Percentiles rank a stretch among this genome's conserved stretches.
Conservation (phyloP, 176 grass and related monocot genomes). For the Aegilops longissima region DNA sequence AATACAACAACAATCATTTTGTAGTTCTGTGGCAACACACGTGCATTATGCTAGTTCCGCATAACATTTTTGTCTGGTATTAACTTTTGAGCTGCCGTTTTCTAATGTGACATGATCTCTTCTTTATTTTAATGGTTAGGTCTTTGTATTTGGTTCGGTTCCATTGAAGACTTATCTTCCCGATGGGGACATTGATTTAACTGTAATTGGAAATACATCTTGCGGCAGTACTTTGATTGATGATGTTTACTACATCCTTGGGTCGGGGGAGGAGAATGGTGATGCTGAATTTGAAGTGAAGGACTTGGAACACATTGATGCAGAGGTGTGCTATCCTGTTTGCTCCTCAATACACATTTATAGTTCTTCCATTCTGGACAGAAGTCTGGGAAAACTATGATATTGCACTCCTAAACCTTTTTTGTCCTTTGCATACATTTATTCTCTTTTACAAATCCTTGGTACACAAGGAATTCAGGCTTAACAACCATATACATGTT, state of each 20-base stretch:
- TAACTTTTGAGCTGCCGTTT: not conserved
- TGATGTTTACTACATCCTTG: constrained; percentile 57
- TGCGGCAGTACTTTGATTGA: constrained; percentile 45
- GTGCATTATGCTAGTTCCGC: too few species aligned
- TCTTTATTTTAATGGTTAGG: constrained; percentile 40
- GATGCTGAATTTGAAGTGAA: constrained; percentile 72
- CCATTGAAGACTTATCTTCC: constrained; percentile 96
- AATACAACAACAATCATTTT: too few species aligned
- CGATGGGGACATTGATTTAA: constrained; percentile 95
- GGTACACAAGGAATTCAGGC: not conserved
- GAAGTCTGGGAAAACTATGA: not conserved
- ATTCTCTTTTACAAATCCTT: not conserved
- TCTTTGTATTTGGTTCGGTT: constrained; percentile 84
- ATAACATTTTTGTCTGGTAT: not conserved
- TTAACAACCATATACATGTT: not conserved
- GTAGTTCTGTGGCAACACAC: too few species aligned
- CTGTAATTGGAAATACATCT: constrained; percentile 52
- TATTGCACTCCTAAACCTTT: not conserved
- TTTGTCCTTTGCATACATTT: not conserved
- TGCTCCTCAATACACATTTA: constrained; percentile 3
- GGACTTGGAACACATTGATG: constrained; percentile 65
- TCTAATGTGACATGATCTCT: not conserved
- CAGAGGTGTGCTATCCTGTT: constrained; percentile 51
- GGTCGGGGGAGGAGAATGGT: constrained; percentile 49
- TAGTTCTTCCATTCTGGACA: constrained; percentile 3